Conservation (phyloP, 2,329 filamentous ascomycete genomes). For the Sclerotinia spermophila region DNA sequence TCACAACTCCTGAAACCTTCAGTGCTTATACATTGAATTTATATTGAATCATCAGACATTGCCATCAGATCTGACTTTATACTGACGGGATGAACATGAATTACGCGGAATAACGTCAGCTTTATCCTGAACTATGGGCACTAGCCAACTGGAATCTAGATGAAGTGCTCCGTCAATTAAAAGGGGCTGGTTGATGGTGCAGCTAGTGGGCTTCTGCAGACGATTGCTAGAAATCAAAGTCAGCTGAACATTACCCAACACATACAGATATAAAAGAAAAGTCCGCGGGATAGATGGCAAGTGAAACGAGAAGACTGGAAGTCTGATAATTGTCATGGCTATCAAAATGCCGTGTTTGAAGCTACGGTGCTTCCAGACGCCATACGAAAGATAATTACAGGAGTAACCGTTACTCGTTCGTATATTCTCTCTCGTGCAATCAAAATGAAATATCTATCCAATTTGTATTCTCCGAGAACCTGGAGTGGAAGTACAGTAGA, state of each 20-base stretch:
- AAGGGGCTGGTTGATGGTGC: background rate
- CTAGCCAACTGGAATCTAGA: background rate
- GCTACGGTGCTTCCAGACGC: background rate
- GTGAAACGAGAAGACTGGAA: background rate
- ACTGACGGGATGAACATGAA: background rate
- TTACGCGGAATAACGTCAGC: background rate
- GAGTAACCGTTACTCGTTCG: background rate
- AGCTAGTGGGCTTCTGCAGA: slow-evolving; percentile 7
- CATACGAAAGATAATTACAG: background rate
- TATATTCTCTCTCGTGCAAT: background rate
- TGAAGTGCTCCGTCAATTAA: background rate
- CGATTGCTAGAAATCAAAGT: background rate
- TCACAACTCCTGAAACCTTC: background rate
- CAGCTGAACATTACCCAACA: background rate
- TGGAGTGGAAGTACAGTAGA: too few species aligned
- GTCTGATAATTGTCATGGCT: background rate
- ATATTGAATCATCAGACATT: background rate
- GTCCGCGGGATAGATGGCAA: background rate
- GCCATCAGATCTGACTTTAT: background rate
- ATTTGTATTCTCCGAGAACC: background rate
- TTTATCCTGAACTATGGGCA: background rate
- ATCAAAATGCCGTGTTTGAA: background rate
- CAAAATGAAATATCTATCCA: background rate
- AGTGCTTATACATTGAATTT: background rate
- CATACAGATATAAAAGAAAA: background rate